Base-by-base conservation (phyloP, 2,329 filamentous ascomycete species). In the Ceratocystis diversiconidia region DNA sequence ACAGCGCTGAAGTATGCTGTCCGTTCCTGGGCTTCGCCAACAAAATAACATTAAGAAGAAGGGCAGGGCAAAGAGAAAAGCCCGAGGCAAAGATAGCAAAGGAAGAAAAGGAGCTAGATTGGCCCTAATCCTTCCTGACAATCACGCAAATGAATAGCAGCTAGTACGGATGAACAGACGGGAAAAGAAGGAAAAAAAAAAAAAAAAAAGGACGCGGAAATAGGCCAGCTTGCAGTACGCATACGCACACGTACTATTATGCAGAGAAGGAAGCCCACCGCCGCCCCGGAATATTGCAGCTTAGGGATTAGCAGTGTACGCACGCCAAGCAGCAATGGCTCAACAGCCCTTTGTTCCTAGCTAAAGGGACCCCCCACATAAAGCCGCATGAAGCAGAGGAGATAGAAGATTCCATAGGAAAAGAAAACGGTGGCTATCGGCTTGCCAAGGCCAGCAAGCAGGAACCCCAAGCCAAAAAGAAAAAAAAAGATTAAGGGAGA, bases 81-180 rank as follows among this genome's bases (percentile, higher is more conserved):
- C 19, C 48, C n/a, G n/a, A 50, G 48, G 19, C 46, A 10, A 48
- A 48, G 19, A n/a, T n/a, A 48, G 19, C 15, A 48, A 19, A 48
- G n/a, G 15, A 48, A 48, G 44, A 48, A 48, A 48, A 30, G 19
- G 25, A 55, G 19, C 50, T 15, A 55, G 50, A 55, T 55, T 55
- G 50, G 25, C 25, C 50, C 12, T 17, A 25, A 55, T 55, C 19
- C 50, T 55, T 28, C 50, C 25, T 25, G 5, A 12, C 50, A 28
- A 25, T 19, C 19, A 55, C 12, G 25, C 22, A 22, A 22, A 55
- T 22, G 25, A 55, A 55, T 12, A 28, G 25, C 10, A 55, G 25
- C 50, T 55, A 55, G 50, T 55, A 55, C 50, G 25, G 50, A 55
- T 55, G 50, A 55, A 55, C 50, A 55, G 50, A 55, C 12, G 8